Evolutionary conservation across 106 monocot species (phyloP).

Genomic region (Phalaenopsis aphrodite): DNA sequence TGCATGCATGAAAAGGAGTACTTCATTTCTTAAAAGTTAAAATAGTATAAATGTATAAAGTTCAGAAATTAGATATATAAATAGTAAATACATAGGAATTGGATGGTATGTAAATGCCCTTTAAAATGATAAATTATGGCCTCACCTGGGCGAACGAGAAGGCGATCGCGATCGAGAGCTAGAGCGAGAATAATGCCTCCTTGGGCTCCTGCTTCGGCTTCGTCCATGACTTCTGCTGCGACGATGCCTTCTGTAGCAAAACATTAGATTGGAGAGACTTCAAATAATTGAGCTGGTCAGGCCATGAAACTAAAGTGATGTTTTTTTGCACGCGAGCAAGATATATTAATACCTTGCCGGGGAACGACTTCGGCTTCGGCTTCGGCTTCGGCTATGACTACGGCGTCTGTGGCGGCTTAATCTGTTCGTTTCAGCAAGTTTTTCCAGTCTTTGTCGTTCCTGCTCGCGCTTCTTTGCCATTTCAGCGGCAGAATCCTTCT

Average conservation of each 20-base stretch:
- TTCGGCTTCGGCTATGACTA: conserved; percentile 67
- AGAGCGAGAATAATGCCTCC: conserved; percentile 11
- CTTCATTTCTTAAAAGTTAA: too few species aligned
- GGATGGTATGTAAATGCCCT: too few species aligned
- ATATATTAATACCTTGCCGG: conserved; percentile 48
- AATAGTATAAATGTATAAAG: too few species aligned
- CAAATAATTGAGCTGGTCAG: too few species aligned
- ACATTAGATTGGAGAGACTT: not conserved
- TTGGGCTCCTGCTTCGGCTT: conserved; percentile 15
- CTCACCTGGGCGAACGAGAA: conserved; percentile 4
- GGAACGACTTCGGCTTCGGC: conserved; percentile 44
- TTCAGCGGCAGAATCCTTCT: conserved; percentile 88
- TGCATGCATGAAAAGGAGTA: too few species aligned
- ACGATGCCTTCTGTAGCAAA: conserved; percentile 9
- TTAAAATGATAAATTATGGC: not conserved
- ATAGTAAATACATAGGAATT: too few species aligned
- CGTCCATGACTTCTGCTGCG: conserved; percentile 5
- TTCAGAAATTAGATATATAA: too few species aligned
- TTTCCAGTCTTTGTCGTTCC: conserved; percentile 72
- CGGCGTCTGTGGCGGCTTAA: conserved; percentile 38
- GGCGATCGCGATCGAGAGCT: conserved; percentile 1
- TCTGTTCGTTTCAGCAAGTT: conserved; percentile 73
- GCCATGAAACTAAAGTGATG: not conserved
- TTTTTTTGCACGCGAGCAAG: not conserved
- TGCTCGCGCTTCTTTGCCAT: conserved; percentile 91